A percentile compares a stretch with the other conserved stretches of the same genome.
Conservation (phyloP, 345 rosid species). For the Adansonia digitata region DNA sequence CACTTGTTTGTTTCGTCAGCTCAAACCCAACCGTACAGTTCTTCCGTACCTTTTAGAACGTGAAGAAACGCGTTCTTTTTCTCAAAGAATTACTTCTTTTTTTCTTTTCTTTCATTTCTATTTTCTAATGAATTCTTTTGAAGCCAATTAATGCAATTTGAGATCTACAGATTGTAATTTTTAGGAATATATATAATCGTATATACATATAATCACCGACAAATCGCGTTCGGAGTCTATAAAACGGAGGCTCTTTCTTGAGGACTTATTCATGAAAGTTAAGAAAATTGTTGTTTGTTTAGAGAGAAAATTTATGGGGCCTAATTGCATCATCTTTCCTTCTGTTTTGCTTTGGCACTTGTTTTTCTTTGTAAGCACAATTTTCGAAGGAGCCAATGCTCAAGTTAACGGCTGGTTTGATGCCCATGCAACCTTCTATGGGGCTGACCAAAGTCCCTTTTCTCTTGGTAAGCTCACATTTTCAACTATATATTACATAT, state of each 20-base stretch:
- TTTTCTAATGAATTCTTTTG: background rate
- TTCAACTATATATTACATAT: background rate
- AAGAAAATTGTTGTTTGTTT: conserved; percentile 1
- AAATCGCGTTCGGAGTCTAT: conserved; percentile 10
- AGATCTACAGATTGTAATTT: no score
- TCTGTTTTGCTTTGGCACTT: conserved; percentile 14
- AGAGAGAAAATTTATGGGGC: conserved; percentile 2
- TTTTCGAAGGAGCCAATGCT: conserved; percentile 16
- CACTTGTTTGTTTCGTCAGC: background rate
- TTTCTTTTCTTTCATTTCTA: background rate
- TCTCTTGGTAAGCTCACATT: conserved; percentile 50
- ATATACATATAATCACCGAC: conserved; percentile 13
- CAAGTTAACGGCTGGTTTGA: conserved; percentile 35
- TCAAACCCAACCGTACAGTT: background rate
- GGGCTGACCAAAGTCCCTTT: conserved; percentile 64
- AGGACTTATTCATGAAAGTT: background rate
- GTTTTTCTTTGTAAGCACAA: background rate
- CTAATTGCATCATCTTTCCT: conserved; percentile 1
- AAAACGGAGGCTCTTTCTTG: background rate
- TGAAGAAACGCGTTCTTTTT: background rate
- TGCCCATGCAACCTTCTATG: conserved; percentile 76
- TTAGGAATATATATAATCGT: no score
- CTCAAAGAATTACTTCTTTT: background rate
- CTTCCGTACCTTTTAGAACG: background rate
- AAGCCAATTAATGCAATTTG: background rate